These are phyloP conservation scores for Citrus sp. DNA, from an alignment of 345 rosid genomes.

Conservation along the genomic window DNA sequence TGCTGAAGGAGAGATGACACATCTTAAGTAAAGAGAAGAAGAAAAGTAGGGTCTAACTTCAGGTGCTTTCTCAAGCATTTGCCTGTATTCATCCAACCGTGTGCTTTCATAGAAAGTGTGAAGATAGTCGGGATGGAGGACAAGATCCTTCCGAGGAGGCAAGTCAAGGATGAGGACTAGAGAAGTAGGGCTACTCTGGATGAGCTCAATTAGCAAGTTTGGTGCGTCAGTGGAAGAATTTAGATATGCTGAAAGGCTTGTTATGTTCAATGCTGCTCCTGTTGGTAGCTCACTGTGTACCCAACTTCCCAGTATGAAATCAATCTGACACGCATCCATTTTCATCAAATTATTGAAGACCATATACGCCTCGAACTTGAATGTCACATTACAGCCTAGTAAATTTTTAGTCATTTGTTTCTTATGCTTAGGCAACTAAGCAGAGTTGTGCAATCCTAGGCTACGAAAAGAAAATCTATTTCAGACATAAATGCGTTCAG, in stretches of 20 bases:
- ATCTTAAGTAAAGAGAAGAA: slow-evolving; percentile 67
- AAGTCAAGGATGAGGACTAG: slow-evolving; percentile 71
- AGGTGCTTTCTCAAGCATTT: slow-evolving; percentile 45
- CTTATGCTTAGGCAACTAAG: too few species aligned
- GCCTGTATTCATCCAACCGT: slow-evolving; percentile 54
- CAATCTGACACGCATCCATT: slow-evolving; percentile 46
- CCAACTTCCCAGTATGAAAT: slow-evolving; percentile 88
- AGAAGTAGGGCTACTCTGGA: slow-evolving; percentile 57
- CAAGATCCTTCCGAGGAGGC: slow-evolving; percentile 75
- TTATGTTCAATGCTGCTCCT: slow-evolving; percentile 69
- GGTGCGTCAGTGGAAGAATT: slow-evolving; percentile 78
- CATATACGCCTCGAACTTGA: background rate
- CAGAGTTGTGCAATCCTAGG: background rate
- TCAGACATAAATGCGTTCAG: too few species aligned
- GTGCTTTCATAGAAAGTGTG: slow-evolving; percentile 63
- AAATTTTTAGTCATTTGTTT: background rate
- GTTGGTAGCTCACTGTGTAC: slow-evolving; percentile 66
- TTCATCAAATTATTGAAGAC: background rate
- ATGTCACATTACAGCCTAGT: background rate
- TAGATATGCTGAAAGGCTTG: slow-evolving; percentile 69
- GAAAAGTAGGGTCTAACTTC: slow-evolving; percentile 58
- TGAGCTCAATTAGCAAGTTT: slow-evolving; percentile 69
- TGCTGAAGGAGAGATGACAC: slow-evolving; percentile 59
- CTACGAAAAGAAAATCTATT: too few species aligned
- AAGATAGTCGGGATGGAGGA: slow-evolving; percentile 66